Percentiles rank a stretch among this genome's conserved stretches.
These are phyloP conservation scores for Cercospora berteroae DNA, from an alignment of 2,329 filamentous ascomycete genomes.

Conservation along the genomic window DNA sequence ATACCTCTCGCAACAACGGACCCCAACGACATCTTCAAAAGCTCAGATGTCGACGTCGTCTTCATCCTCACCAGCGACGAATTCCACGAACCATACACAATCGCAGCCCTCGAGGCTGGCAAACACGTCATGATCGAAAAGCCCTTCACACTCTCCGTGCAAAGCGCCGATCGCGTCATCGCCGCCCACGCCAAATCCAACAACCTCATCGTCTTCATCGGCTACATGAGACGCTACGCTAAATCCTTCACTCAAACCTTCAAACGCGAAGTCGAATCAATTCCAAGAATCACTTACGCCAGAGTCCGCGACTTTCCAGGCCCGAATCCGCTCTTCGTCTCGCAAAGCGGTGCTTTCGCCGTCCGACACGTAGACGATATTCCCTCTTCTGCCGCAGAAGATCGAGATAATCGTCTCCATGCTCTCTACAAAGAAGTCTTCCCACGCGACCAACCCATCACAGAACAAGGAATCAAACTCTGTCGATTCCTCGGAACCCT, in stretches of 20 bases:
- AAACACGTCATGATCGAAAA: slow-evolving; percentile 63
- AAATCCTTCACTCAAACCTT: slow-evolving; percentile 54
- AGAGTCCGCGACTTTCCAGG: slow-evolving; percentile 56
- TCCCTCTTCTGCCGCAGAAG: slow-evolving; percentile 29
- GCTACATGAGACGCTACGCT: slow-evolving; percentile 62
- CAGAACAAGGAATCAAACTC: slow-evolving; percentile 33
- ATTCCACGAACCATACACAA: slow-evolving; percentile 54
- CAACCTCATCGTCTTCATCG: slow-evolving; percentile 55
- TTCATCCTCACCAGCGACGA: slow-evolving; percentile 55
- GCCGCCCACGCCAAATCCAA: slow-evolving; percentile 48
- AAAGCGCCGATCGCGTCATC: slow-evolving; percentile 49
- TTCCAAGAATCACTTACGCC: slow-evolving; percentile 57
- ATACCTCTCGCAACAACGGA: slow-evolving; percentile 39
- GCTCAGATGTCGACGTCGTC: slow-evolving; percentile 52
- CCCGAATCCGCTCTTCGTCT: slow-evolving; percentile 52
- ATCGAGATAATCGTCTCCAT: slow-evolving; percentile 26
- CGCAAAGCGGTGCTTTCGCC: slow-evolving; percentile 51
- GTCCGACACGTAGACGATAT: slow-evolving; percentile 46
- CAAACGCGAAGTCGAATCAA: slow-evolving; percentile 51
- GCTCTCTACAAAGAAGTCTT: slow-evolving; percentile 38
- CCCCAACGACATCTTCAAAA: slow-evolving; percentile 45
- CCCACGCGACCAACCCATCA: slow-evolving; percentile 31
- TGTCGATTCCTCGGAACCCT: slow-evolving; percentile 50
- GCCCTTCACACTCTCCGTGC: slow-evolving; percentile 53
- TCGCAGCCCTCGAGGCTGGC: slow-evolving; percentile 52